These are phyloP conservation scores for Juglanconis oblonga DNA, from an alignment of 2,329 filamentous ascomycete genomes.

Conservation along the genomic window DNA sequence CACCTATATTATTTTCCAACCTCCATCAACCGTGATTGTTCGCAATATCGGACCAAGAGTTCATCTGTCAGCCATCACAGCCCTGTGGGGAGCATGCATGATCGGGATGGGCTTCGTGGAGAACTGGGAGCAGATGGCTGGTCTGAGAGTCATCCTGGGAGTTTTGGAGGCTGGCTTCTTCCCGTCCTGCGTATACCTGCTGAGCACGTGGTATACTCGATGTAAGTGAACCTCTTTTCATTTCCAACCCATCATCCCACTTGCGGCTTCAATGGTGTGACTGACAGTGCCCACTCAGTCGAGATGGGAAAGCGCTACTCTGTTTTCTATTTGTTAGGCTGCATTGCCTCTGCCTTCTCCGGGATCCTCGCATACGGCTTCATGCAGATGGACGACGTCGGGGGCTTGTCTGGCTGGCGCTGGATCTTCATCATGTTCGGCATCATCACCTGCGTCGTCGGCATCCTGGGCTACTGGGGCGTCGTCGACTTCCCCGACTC, in stretches of 20 bases:
- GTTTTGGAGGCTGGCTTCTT: slow-evolving; percentile 70
- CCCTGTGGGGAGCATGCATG: slow-evolving; percentile 60
- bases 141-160: slow-evolving; percentile 57
- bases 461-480: slow-evolving; percentile 49
- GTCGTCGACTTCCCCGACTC: slow-evolving; percentile 65
- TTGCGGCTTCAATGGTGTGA: background rate
- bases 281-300: slow-evolving; percentile 33
- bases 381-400: slow-evolving; percentile 60
- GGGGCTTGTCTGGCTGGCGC: slow-evolving; percentile 57
- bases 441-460: slow-evolving; percentile 52
- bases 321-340: slow-evolving; percentile 67
- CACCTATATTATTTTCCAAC: slow-evolving; percentile 69
- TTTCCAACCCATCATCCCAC: no score
- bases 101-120: slow-evolving; percentile 64
- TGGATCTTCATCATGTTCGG: slow-evolving; percentile 65
- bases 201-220: slow-evolving; percentile 72
- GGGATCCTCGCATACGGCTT: slow-evolving; percentile 69
- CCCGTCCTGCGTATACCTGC: slow-evolving; percentile 66
- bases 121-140: slow-evolving; percentile 50
- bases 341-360: slow-evolving; percentile 61
- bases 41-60: slow-evolving; percentile 63
- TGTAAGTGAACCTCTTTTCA: slow-evolving; percentile 39
- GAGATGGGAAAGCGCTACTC: slow-evolving; percentile 70
- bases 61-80: slow-evolving; percentile 52
- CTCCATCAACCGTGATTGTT: slow-evolving; percentile 66